phyloP scores from a whole-genome alignment of 129 eudicot genomes.

The Dittrichia graveolens region DNA sequence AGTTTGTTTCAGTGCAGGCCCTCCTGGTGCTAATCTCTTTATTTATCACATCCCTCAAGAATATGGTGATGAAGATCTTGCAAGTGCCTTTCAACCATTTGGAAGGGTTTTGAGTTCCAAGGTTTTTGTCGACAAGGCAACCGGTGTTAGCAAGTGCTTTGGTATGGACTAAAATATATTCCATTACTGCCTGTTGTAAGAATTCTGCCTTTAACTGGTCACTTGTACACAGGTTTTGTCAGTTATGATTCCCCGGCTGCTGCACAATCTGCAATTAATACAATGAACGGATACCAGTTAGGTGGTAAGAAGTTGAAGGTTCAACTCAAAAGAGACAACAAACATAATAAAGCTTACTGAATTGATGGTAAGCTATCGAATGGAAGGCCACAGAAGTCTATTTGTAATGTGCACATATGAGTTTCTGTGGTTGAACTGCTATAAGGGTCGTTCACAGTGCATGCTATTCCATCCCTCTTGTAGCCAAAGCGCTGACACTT shows the following conservation, averaged over 20 bases:
- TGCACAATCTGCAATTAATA: constrained; percentile 85
- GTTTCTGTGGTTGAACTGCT: constrained; percentile 39
- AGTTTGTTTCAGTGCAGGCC: constrained; percentile 59
- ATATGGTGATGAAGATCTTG: constrained; percentile 88
- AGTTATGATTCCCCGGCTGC: constrained; percentile 85
- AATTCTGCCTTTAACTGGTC: constrained; percentile 23
- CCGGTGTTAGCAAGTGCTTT: constrained; percentile 93
- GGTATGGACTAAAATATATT: constrained; percentile 48
- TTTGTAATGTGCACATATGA: constrained; percentile 38
- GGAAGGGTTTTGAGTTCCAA: constrained; percentile 93
- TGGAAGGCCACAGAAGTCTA: constrained; percentile 46
- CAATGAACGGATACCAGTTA: constrained; percentile 90
- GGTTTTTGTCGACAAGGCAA: constrained; percentile 88
- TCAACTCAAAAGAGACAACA: constrained; percentile 93
- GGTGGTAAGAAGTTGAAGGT: constrained; percentile 98
- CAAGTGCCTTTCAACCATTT: constrained; percentile 72
- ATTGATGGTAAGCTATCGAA: constrained; percentile 44
- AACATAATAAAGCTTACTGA: constrained; percentile 69
- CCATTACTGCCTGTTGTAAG: background rate
- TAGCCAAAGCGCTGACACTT: constrained; percentile 57
- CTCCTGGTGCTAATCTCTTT: constrained; percentile 91
- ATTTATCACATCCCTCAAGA: constrained; percentile 98
- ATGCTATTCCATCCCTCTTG: constrained; percentile 38
- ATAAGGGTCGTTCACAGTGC: constrained; percentile 41
- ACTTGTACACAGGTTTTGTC: constrained; percentile 69